Conservation (phyloP, 2,329 filamentous ascomycete genomes). For the Pyrenophora seminiperda region DNA sequence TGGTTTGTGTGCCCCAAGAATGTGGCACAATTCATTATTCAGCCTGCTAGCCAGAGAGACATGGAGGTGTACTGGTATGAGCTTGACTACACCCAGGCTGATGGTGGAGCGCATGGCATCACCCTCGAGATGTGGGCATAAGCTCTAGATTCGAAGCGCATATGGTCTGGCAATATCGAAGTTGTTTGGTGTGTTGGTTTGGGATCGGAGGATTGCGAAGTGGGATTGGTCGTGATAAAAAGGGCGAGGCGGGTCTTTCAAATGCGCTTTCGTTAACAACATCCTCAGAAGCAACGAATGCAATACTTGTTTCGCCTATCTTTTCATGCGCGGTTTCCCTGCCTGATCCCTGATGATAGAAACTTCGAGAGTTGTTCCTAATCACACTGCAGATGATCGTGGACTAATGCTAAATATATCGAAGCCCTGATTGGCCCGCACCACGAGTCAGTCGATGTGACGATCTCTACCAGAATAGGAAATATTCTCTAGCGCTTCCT, state of each 20-base stretch:
- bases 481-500: constrained; percentile 9
- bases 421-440: not conserved
- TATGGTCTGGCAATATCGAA: too few relatives aligned
- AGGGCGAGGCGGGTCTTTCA: too few relatives aligned
- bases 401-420: too few relatives aligned
- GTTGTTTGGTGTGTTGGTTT: not conserved
- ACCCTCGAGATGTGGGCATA: constrained; percentile 36
- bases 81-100: constrained; percentile 25
- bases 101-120: constrained; percentile 37
- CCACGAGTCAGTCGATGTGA: not conserved
- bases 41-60: constrained; percentile 22
- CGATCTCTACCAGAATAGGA: constrained; percentile 2
- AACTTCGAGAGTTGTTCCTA: too few relatives aligned
- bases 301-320: too few relatives aligned
- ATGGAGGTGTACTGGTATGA: constrained; percentile 40
- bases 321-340: too few relatives aligned
- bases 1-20: constrained; percentile 31
- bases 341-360: too few relatives aligned
- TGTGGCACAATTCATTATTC: constrained; percentile 36
- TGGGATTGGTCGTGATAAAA: not conserved
- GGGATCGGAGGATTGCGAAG: not conserved
- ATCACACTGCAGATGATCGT: too few relatives aligned
- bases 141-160: not conserved
- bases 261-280: too few relatives aligned
- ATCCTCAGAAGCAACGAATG: too few relatives aligned